These are phyloP conservation scores for Podaxis carcinomalis DNA, from an alignment of 768 basidiomycete genomes.

Conservation along the genomic window DNA sequence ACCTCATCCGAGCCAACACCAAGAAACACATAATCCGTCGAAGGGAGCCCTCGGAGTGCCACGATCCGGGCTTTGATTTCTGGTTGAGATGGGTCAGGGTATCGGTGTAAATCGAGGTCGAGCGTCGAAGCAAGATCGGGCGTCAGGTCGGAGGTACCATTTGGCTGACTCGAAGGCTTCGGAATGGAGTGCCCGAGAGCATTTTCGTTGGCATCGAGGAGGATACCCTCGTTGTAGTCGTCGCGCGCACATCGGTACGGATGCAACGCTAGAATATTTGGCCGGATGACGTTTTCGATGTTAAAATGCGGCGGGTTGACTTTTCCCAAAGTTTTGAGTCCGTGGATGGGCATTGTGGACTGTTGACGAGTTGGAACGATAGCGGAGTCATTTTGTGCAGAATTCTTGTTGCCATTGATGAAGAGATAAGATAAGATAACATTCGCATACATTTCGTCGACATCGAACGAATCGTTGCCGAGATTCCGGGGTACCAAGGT, in stretches of 20 bases:
- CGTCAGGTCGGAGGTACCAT: conserved; percentile 18
- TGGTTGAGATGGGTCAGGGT: conserved; percentile 89
- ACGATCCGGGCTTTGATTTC: conserved; percentile 76
- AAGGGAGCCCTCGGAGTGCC: conserved; percentile 62
- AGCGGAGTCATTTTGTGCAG: conserved; percentile 8
- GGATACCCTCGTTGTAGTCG: conserved; percentile 87
- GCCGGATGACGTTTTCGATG: conserved; percentile 81
- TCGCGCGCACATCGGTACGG: conserved; percentile 97
- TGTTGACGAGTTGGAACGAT: background rate
- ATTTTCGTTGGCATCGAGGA: conserved; percentile 98
- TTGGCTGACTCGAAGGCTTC: conserved; percentile 4
- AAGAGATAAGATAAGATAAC: conserved; percentile 16
- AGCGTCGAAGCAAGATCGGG: conserved; percentile 34
- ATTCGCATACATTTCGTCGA: background rate
- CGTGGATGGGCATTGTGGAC: conserved; percentile 56
- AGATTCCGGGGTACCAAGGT: too few relatives aligned
- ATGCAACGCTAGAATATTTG: conserved; percentile 86
- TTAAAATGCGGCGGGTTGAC: conserved; percentile 76
- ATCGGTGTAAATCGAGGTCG: conserved; percentile 71
- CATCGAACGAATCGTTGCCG: too few relatives aligned
- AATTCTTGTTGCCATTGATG: background rate
- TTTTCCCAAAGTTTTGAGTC: conserved; percentile 32
- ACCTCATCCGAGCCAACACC: conserved; percentile 98
- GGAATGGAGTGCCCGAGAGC: conserved; percentile 81
- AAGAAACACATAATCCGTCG: conserved; percentile 72